Evolutionary conservation across 108 stramenopile genomes (phyloP).

Genomic region (Cyclotella cryptica): DNA sequence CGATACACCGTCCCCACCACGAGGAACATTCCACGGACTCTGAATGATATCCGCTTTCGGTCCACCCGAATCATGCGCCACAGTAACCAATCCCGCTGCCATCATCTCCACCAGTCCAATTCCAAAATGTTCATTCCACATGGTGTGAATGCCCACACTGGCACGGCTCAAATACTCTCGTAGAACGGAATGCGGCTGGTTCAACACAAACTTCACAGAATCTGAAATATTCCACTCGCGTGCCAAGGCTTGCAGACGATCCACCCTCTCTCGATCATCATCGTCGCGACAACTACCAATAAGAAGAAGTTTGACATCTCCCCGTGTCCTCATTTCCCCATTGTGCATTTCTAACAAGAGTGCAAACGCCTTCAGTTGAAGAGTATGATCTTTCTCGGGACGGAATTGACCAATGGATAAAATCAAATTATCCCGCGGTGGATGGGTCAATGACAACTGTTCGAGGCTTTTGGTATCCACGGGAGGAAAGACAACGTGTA

Average conservation of each 20-base stretch:
- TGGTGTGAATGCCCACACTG: constrained; percentile 97
- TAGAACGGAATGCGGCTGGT: constrained; percentile 88
- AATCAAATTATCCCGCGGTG: constrained; percentile 63
- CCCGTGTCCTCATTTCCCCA: constrained; percentile 18
- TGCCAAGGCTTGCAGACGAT: constrained; percentile 60
- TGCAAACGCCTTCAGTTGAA: constrained; percentile 83
- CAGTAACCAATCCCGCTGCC: constrained; percentile 93
- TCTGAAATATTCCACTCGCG: constrained; percentile 62
- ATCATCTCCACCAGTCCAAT: constrained; percentile 99
- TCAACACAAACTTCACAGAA: constrained; percentile 86
- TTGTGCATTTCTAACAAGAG: constrained; percentile 42
- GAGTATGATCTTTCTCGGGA: constrained; percentile 96
- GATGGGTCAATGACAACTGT: constrained; percentile 31
- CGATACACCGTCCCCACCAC: background rate
- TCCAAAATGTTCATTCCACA: constrained; percentile 99
- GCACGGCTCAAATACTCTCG: constrained; percentile 73
- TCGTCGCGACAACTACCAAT: constrained; percentile 93
- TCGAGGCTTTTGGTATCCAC: constrained; percentile 75
- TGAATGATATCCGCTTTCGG: constrained; percentile 88
- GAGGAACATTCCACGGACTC: constrained; percentile 30
- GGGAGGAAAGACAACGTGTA: constrained; percentile 91
- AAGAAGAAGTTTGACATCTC: constrained; percentile 75
- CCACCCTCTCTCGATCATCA: constrained; percentile 80
- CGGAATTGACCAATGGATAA: constrained; percentile 97
- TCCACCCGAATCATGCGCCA: constrained; percentile 98